These are phyloP conservation scores for Hansenula anomala DNA, from an alignment of 1,139 yeast genomes.

Conservation along the genomic window DNA sequence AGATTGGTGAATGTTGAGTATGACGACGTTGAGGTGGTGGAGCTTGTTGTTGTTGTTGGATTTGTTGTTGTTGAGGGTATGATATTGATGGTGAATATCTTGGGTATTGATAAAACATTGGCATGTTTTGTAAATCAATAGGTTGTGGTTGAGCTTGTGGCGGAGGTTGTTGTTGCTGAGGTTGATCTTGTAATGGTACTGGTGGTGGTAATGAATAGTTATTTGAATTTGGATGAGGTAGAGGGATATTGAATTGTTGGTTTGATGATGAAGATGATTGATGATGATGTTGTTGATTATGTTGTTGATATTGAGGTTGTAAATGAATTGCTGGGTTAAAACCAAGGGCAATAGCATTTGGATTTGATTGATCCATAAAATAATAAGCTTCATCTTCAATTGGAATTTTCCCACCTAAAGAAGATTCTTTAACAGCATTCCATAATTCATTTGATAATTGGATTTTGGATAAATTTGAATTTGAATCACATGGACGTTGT, in stretches of 20 bases:
- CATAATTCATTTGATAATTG: slow-evolving; percentile 54
- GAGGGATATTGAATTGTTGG: no score
- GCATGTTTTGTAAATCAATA: slow-evolving; percentile 1
- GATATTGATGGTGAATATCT: slow-evolving; percentile 1
- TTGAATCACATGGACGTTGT: slow-evolving; percentile 52
- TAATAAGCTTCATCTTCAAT: slow-evolving; percentile 50
- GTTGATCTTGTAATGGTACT: no score
- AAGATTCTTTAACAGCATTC: slow-evolving; percentile 55
- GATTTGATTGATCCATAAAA: slow-evolving; percentile 37
- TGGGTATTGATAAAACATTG: slow-evolving; percentile 2
- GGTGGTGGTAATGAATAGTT: no score
- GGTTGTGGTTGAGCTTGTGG: slow-evolving; percentile 1
- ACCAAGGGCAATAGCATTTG: slow-evolving; percentile 32
- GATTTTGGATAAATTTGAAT: slow-evolving; percentile 45
- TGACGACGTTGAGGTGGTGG: slow-evolving; percentile 4
- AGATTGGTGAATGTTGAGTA: slow-evolving; percentile 1
- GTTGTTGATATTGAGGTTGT: slow-evolving; percentile 16
- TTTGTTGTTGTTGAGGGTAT: no score
- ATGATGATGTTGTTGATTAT: slow-evolving; percentile 1
- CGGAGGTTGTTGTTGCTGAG: slow-evolving; percentile 5
- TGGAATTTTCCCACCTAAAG: slow-evolving; percentile 50
- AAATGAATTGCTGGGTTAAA: slow-evolving; percentile 17
- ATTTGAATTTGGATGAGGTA: no score
- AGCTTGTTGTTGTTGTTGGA: slow-evolving; percentile 7
- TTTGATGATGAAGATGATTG: no score